phyloP scores from a whole-genome alignment of 2,329 filamentous ascomycete species.

The Aspergillus tamarii region DNA sequence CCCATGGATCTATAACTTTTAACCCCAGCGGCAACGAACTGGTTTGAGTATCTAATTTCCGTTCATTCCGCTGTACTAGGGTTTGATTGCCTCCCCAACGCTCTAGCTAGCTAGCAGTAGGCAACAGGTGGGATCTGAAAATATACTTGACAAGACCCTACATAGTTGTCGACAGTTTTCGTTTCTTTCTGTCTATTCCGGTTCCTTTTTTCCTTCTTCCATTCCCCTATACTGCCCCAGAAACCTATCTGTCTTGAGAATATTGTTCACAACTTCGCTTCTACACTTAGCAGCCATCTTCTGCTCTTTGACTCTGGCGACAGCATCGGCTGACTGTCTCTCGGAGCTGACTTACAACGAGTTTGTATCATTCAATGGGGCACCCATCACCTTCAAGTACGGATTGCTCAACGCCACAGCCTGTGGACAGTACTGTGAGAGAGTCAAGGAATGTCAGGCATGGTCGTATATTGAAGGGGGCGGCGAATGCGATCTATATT shows the following conservation, averaged over 20 bases:
- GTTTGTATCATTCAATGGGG: conserved; percentile 1
- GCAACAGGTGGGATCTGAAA: neutral
- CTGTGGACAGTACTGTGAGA: conserved; percentile 4
- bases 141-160: neutral
- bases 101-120: neutral
- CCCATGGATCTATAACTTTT: neutral
- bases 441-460: neutral
- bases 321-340: conserved; percentile 1
- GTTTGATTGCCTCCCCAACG: neutral
- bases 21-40: neutral
- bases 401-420: conserved; percentile 3
- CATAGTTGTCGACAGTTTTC: neutral
- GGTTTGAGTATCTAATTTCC: neutral
- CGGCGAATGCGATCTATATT: conserved; percentile 7
- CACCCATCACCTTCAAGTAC: conserved; percentile 5
- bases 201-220: neutral
- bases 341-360: neutral
- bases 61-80: neutral
- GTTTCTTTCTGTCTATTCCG: neutral
- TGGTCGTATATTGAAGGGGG: conserved; percentile 2
- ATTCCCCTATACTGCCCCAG: neutral
- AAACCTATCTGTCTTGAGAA: neutral
- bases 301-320: neutral
- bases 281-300: conserved; percentile 1
- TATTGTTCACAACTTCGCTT: neutral